Conservation (phyloP, 2,329 filamentous ascomycete genomes). For the Monosporascus sp. region DNA sequence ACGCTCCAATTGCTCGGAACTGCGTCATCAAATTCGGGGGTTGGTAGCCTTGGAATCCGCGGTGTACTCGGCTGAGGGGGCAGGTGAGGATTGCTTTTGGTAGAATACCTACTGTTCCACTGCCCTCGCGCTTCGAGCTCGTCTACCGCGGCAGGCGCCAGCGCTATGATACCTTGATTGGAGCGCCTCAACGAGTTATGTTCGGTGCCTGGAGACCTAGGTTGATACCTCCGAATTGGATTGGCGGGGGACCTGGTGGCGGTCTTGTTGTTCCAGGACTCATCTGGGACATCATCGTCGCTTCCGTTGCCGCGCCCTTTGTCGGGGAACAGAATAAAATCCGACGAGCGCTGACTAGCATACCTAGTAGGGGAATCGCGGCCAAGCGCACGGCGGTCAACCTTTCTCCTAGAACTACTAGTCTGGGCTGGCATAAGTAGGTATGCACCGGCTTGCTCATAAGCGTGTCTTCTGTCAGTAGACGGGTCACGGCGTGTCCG, state of each 20-base stretch:
- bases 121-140: background rate
- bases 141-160: background rate
- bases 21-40: slow-evolving; percentile 19
- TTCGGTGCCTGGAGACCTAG: background rate
- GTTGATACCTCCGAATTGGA: background rate
- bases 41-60: slow-evolving; percentile 19
- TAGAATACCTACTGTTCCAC: slow-evolving; percentile 1
- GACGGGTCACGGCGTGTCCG: background rate
- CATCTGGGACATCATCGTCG: background rate
- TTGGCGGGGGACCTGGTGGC: background rate
- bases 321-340: background rate
- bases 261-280: background rate
- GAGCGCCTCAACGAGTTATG: background rate
- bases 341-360: background rate
- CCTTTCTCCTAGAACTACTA: background rate
- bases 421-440: background rate
- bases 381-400: background rate
- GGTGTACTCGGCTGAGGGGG: slow-evolving; percentile 15
- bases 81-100: slow-evolving; percentile 1
- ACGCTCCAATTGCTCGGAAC: slow-evolving; percentile 6
- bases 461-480: background rate
- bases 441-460: background rate
- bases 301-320: background rate
- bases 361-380: background rate
- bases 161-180: background rate